phyloP scores from a whole-genome alignment of 2,329 filamentous ascomycete genomes.

The Biscogniauxia sp. region DNA sequence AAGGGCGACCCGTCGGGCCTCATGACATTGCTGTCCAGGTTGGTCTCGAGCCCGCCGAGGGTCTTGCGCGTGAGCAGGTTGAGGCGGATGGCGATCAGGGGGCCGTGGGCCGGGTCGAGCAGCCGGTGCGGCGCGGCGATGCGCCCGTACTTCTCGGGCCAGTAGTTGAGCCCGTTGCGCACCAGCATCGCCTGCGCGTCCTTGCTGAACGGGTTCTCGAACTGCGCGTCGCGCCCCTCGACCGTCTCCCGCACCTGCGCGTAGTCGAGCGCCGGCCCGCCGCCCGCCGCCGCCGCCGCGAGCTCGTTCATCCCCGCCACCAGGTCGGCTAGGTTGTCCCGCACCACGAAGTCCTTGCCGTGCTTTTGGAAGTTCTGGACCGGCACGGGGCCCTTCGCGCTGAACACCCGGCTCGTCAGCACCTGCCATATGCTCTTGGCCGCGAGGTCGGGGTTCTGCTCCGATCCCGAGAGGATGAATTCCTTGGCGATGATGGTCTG shows the following conservation, averaged over 20 bases:
- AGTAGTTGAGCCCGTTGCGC: slow-evolving; percentile 54
- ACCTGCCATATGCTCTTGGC: slow-evolving; percentile 54
- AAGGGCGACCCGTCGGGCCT: slow-evolving; percentile 46
- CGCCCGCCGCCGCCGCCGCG: slow-evolving; percentile 40
- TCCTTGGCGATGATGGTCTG: slow-evolving; percentile 59
- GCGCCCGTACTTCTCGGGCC: slow-evolving; percentile 50
- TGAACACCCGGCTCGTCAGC: slow-evolving; percentile 48
- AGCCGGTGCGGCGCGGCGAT: slow-evolving; percentile 54
- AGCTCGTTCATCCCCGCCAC: slow-evolving; percentile 59
- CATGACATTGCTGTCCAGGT: slow-evolving; percentile 56
- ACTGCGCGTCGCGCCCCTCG: slow-evolving; percentile 53
- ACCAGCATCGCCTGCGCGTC: slow-evolving; percentile 63
- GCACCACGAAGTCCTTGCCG: slow-evolving; percentile 58
- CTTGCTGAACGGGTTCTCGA: slow-evolving; percentile 56
- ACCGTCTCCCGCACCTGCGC: slow-evolving; percentile 45
- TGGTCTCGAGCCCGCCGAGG: slow-evolving; percentile 59
- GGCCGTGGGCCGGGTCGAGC: slow-evolving; percentile 53
- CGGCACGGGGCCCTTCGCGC: slow-evolving; percentile 49
- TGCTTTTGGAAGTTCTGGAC: slow-evolving; percentile 60
- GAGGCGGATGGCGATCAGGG: slow-evolving; percentile 59
- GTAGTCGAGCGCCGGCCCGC: slow-evolving; percentile 47
- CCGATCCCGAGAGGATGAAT: slow-evolving; percentile 60
- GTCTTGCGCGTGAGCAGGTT: slow-evolving; percentile 62
- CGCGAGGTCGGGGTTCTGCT: slow-evolving; percentile 62
- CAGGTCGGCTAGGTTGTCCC: slow-evolving; percentile 53